Base-by-base conservation (phyloP, 129 eudicot genomes). In the Gnaphalium uliginosum region DNA sequence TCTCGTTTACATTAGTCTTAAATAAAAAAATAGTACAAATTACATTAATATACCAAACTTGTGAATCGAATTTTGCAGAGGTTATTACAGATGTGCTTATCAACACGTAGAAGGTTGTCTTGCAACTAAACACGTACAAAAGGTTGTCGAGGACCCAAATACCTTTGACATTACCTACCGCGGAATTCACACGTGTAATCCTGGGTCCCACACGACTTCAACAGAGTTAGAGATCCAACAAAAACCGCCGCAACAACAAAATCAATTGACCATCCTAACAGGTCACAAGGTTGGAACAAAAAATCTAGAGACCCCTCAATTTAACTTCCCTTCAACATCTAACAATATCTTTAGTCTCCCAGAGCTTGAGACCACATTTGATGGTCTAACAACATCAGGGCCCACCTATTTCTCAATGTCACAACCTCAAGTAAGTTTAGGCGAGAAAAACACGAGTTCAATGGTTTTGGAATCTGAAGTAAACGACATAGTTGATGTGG, bases 111-210 rank as follows among this genome's bases (percentile, higher is more conserved):
- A 89, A 15, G 91, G 91, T 5, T 92, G 93, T 83, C 73, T 81
- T 81, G 98, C 96, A 10, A 82, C 88, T 25, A 92, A 89, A 48
- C 90, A 92, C 77, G 89, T 92, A 39, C 96, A 92, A 77, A 87
- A 83, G 84, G 67, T 75, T 37, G 91, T 84, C 18, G 79, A 74
- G 0, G 87, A 89, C 57, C 86, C 98, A 21, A 79, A 78, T 9
- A 66, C 57, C 25, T 87, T 80, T 15, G 88, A 87, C 75, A 78
- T 92, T 41, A 86, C 91, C n/a, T 92, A 92, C 51, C 76, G 80
- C 1, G 89, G 93, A 69, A 86, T 39, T n/a, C 98, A 89, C 78
- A 89, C 96, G 1, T 92, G 98, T 83, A 60, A 63, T 68, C 91
- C 25, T 24, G 72, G 72, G 10, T 22, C 79, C 73, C n/a, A 46